Percentiles rank a stretch among this genome's conserved stretches.
These are phyloP conservation scores for Blechomonas ayalai DNA, from an alignment of 208 protist species.

Conservation along the genomic window DNA sequence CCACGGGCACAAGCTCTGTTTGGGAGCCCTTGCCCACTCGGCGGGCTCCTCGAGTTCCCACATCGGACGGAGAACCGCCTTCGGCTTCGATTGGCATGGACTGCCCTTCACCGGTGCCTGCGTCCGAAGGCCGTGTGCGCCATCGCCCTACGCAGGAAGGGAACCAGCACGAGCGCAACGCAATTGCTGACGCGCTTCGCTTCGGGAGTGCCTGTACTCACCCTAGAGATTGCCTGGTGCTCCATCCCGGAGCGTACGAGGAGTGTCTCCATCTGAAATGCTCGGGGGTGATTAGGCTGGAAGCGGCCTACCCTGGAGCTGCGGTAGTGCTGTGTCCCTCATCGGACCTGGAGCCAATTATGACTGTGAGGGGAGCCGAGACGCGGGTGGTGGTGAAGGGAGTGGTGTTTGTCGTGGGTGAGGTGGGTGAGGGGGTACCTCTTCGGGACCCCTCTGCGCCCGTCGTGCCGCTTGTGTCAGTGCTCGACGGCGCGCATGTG, in stretches of 20 bases:
- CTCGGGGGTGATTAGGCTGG: constrained; percentile 29
- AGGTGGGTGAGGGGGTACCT: not conserved
- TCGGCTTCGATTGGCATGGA: too few species aligned
- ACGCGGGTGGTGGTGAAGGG: constrained; percentile 27
- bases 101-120: too few species aligned
- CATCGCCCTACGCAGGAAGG: too few species aligned
- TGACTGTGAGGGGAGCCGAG: constrained; percentile 24
- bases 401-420: constrained; percentile 41
- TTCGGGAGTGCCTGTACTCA: not conserved
- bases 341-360: constrained; percentile 28
- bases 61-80: too few species aligned
- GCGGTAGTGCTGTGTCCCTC: constrained; percentile 44
- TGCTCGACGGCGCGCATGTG: constrained; percentile 23
- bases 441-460: constrained; percentile 4
- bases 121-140: too few species aligned
- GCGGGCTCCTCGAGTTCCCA: too few species aligned
- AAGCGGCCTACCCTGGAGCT: constrained; percentile 43
- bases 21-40: too few species aligned
- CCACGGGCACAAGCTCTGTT: too few species aligned
- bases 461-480: constrained; percentile 24
- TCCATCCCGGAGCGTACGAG: constrained; percentile 59
- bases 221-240: constrained; percentile 17
- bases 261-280: constrained; percentile 31
- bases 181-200: constrained; percentile 7
- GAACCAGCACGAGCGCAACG: not conserved